A percentile compares a stretch with the other conserved stretches of the same genome.
These are phyloP conservation scores for Lecanosticta acicola DNA, from an alignment of 2,329 filamentous ascomycete genomes.

Conservation along the genomic window DNA sequence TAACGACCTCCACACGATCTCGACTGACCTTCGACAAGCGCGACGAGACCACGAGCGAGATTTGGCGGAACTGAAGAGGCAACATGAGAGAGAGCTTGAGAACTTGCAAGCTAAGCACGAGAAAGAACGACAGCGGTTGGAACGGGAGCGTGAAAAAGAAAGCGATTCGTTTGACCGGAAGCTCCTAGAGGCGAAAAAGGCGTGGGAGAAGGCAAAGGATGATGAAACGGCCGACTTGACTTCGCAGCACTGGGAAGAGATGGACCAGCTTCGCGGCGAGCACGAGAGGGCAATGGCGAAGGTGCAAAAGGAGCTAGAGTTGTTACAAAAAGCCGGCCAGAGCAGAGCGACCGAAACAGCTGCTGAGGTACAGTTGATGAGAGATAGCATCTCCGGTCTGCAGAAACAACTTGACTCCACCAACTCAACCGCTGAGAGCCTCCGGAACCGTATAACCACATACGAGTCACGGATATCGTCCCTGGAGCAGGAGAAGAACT, in stretches of 20 bases:
- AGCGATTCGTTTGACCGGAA: conserved; percentile 51
- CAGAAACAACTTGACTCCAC: conserved; percentile 41
- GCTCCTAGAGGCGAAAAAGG: conserved; percentile 43
- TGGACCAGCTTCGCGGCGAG: conserved; percentile 59
- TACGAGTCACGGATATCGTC: conserved; percentile 51
- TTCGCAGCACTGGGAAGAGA: conserved; percentile 60
- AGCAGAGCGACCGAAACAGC: conserved; percentile 47
- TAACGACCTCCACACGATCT: conserved; percentile 30
- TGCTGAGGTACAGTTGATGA: conserved; percentile 45
- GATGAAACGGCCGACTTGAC: conserved; percentile 55
- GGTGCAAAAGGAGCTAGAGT: conserved; percentile 48
- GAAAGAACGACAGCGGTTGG: conserved; percentile 24
- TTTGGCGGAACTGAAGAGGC: conserved; percentile 26
- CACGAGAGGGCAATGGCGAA: conserved; percentile 63
- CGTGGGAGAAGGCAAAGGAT: conserved; percentile 38
- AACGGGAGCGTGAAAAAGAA: conserved; percentile 46
- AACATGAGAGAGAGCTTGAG: conserved; percentile 25
- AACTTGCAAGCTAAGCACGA: conserved; percentile 26
- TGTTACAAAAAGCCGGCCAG: conserved; percentile 49
- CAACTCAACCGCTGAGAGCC: conserved; percentile 52
- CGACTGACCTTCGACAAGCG: conserved; percentile 29
- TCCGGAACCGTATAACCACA: conserved; percentile 50
- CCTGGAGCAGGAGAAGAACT: conserved; percentile 69
- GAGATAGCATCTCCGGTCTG: conserved; percentile 22
- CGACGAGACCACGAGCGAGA: conserved; percentile 32